Percentiles rank a stretch among this genome's conserved stretches.
phyloP scores from a whole-genome alignment of 139 green algal species.

The Chlamydomonas eustigma region DNA sequence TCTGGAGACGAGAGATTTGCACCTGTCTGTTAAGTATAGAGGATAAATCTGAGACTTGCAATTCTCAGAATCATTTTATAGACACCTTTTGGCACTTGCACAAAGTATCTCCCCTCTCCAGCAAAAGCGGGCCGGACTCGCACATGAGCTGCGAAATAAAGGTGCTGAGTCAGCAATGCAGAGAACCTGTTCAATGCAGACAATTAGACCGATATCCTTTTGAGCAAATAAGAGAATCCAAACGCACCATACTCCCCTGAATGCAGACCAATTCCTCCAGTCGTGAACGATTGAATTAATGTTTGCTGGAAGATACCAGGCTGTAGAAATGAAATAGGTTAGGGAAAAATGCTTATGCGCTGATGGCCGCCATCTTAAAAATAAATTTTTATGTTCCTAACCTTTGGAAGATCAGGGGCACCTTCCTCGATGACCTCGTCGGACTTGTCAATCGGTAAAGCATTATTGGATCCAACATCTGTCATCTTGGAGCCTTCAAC shows the following conservation, averaged over 20 bases:
- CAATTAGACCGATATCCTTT: neutral
- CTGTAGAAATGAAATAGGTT: conserved; percentile 25
- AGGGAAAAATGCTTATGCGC: neutral
- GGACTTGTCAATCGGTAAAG: neutral
- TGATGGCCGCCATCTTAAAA: neutral
- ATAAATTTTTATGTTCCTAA: neutral
- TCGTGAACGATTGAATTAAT: conserved; percentile 65
- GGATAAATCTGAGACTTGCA: neutral
- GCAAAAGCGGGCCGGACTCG: conserved; percentile 71
- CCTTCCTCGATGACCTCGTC: neutral
- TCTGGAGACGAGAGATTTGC: neutral
- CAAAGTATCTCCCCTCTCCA: conserved; percentile 83
- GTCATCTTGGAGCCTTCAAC: no score
- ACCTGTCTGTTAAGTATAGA: neutral
- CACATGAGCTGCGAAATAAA: conserved; percentile 50
- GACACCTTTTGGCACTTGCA: conserved; percentile 51
- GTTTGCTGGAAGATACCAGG: conserved; percentile 69
- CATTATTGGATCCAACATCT: no score
- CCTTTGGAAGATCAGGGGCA: neutral
- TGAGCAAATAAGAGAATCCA: neutral
- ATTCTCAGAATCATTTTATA: neutral
- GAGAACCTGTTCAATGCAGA: neutral
- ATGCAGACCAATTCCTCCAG: conserved; percentile 73
- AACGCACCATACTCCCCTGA: conserved; percentile 61
- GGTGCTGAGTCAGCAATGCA: neutral